phyloP scores from a whole-genome alignment of 208 protist species.

The Acanthamoeba castellanii region DNA sequence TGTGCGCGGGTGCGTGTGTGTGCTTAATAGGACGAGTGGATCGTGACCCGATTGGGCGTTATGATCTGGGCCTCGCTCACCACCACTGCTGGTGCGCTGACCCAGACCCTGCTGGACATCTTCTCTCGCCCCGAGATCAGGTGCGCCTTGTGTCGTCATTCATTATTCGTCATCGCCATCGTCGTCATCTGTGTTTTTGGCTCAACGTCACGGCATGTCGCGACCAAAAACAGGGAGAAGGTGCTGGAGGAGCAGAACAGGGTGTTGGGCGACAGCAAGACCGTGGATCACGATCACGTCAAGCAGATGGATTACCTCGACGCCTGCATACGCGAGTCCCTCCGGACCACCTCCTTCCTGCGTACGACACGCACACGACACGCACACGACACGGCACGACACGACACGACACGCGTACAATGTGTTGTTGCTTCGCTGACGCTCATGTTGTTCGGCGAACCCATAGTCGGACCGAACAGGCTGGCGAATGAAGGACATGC shows the following conservation, averaged over 20 bases:
- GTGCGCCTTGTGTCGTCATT: not conserved
- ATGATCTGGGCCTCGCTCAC: constrained; percentile 48
- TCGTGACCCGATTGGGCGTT: constrained; percentile 8
- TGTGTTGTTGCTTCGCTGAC: too few species aligned
- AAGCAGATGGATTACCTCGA: constrained; percentile 60
- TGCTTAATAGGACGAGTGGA: constrained; percentile 1
- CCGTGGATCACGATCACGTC: constrained; percentile 30
- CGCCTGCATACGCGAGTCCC: constrained; percentile 38
- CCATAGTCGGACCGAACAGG: constrained; percentile 25
- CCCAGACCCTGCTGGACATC: constrained; percentile 20
- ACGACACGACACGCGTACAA: too few species aligned
- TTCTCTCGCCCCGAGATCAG: constrained; percentile 58
- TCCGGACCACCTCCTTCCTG: constrained; percentile 35
- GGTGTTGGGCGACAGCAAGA: constrained; percentile 21
- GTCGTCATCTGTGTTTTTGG: not conserved
- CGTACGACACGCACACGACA: not conserved
- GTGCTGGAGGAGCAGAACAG: constrained; percentile 15
- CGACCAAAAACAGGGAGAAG: constrained; percentile 1
- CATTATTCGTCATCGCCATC: not conserved
- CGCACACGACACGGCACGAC: too few species aligned
- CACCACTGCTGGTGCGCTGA: constrained; percentile 13
- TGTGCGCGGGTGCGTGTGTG: too few species aligned
- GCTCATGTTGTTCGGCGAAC: too few species aligned
- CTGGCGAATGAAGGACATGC: constrained; percentile 36
- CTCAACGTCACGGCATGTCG: not conserved